Conservation (phyloP, 2,329 filamentous ascomycete species). For the Ophiostoma ips region DNA sequence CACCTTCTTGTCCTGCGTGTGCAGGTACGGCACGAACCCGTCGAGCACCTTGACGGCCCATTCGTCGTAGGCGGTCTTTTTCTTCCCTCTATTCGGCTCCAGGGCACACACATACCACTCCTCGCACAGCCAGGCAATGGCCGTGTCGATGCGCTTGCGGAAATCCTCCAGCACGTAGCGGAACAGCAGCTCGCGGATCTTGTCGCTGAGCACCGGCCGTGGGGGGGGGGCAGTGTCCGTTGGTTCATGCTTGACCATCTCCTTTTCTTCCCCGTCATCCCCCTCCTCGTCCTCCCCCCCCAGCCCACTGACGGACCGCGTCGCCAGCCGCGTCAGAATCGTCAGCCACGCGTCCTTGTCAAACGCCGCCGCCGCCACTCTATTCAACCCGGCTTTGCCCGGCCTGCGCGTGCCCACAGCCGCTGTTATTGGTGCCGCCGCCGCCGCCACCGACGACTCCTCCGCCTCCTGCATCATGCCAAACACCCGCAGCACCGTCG, state of each 20-base stretch:
- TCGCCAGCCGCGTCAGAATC: conserved; percentile 72
- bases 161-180: conserved; percentile 87
- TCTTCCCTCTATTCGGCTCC: not conserved
- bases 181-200: conserved; percentile 69
- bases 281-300: conserved; percentile 46
- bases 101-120: conserved; percentile 70
- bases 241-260: conserved; percentile 8
- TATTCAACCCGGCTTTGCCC: conserved; percentile 60
- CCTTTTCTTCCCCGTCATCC: conserved; percentile 27
- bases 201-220: conserved; percentile 41
- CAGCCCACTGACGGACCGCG: conserved; percentile 58
- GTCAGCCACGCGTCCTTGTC: conserved; percentile 87
- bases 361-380: conserved; percentile 70
- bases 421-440: not conserved
- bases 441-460: conserved; percentile 35
- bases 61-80: conserved; percentile 53
- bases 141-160: conserved; percentile 73
- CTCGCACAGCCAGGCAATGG: conserved; percentile 87
- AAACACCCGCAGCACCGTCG: conserved; percentile 64
- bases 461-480: conserved; percentile 62
- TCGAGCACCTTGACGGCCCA: conserved; percentile 75
- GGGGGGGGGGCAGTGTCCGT: conserved; percentile 10
- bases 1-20: conserved; percentile 68
- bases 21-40: conserved; percentile 80
- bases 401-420: conserved; percentile 15